These are phyloP conservation scores for Ceratobasidium sp. DNA, from an alignment of 1,284 basidiomycete species.

Conservation along the genomic window DNA sequence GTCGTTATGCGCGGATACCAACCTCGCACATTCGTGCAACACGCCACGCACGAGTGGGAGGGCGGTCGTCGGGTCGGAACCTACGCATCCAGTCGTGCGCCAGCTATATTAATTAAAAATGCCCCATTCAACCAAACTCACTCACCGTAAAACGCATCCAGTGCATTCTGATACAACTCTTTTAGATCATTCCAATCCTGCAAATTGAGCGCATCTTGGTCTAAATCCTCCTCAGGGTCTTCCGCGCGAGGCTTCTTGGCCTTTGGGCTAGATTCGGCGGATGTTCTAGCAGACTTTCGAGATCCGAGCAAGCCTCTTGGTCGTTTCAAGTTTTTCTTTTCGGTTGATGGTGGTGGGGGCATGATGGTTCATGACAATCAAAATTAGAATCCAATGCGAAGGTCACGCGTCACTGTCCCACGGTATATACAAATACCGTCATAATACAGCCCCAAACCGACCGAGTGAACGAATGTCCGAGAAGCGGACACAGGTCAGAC, in stretches of 20 bases:
- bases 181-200: constrained; percentile 75
- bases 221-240: neutral
- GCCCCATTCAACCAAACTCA: constrained; percentile 28
- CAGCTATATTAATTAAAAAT: constrained; percentile 35
- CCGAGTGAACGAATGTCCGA: no score
- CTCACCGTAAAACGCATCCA: constrained; percentile 69
- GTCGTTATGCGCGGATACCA: constrained; percentile 64
- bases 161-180: constrained; percentile 66
- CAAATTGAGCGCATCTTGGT: constrained; percentile 49
- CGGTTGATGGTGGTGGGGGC: constrained; percentile 5
- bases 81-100: constrained; percentile 48
- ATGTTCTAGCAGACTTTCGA: neutral
- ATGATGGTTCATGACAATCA: constrained; percentile 5
- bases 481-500: no score
- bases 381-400: constrained; percentile 26
- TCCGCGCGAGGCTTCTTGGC: constrained; percentile 17
- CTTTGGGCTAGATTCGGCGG: neutral
- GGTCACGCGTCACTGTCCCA: no score
- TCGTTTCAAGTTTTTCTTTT: constrained; percentile 20
- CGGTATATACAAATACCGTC: no score
- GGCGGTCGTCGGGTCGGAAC: constrained; percentile 61
- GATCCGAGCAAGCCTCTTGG: constrained; percentile 32
- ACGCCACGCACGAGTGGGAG: constrained; percentile 68
- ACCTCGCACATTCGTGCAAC: constrained; percentile 71
- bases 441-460: no score